phyloP scores from a whole-genome alignment of 176 grass and related monocot species.

The Lolium perenne region DNA sequence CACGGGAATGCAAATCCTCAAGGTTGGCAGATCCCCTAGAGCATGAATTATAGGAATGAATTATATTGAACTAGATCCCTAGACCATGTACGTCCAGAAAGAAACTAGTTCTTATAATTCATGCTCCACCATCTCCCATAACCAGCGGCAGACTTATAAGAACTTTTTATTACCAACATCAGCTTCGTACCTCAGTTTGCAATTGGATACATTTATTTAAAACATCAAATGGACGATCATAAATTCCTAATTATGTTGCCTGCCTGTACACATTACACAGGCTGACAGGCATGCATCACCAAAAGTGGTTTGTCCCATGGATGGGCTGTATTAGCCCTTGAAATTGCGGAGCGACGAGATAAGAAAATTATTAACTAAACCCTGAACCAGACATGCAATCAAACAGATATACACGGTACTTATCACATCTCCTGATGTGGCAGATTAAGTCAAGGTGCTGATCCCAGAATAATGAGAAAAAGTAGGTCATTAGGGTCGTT shows the following conservation, averaged over 20 bases:
- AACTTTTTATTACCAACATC: not conserved
- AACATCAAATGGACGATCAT: not conserved
- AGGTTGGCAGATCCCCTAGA: no score
- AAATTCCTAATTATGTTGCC: not conserved
- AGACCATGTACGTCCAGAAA: no score
- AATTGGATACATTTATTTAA: not conserved
- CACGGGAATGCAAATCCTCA: no score
- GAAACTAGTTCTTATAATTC: no score
- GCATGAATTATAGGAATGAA: no score
- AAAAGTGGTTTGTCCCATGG: slow-evolving; percentile 20
- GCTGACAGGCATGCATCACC: slow-evolving; percentile 26
- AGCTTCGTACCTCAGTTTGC: not conserved
- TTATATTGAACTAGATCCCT: no score
- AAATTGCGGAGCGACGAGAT: slow-evolving; percentile 40
- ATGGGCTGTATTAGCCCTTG: slow-evolving; percentile 46
- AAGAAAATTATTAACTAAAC: slow-evolving; percentile 35
- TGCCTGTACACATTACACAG: not conserved
- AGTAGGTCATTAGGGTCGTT: not conserved
- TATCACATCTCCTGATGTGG: slow-evolving; percentile 43
- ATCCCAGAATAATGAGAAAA: not conserved
- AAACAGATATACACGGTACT: slow-evolving; percentile 2
- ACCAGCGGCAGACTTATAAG: no score
- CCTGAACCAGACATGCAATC: slow-evolving; percentile 42
- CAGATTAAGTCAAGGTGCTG: slow-evolving; percentile 30
- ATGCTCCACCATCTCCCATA: no score